phyloP scores from a whole-genome alignment of 257 asterid species.

The Buddleja alternifolia region DNA sequence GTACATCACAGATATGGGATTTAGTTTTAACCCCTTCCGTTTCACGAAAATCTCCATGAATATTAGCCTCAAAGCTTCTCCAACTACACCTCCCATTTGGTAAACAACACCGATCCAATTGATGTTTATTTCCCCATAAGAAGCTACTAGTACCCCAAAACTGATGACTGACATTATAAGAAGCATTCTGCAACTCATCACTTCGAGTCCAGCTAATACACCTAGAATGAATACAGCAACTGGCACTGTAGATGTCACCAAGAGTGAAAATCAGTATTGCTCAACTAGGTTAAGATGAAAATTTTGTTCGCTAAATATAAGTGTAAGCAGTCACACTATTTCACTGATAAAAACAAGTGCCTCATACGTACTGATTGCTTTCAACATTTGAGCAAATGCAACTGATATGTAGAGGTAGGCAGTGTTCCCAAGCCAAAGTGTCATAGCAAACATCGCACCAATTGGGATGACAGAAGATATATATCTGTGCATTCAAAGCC shows the following conservation, averaged over 20 bases:
- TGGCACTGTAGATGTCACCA: conserved; percentile 75
- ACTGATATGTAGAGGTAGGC: conserved; percentile 98
- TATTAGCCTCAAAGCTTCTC: conserved; percentile 95
- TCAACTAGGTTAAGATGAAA: conserved; percentile 13
- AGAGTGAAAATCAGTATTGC: conserved; percentile 16
- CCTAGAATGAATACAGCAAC: conserved; percentile 98
- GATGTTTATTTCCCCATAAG: conserved; percentile 90
- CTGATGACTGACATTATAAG: conserved; percentile 93
- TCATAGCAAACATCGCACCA: conserved; percentile 98
- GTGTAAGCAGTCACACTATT: conserved; percentile 5
- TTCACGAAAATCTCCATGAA: conserved; percentile 95
- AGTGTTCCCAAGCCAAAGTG: conserved; percentile 99
- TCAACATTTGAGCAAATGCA: conserved; percentile 97
- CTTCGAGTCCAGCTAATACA: conserved; percentile 92
- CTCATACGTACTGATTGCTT: conserved; percentile 86
- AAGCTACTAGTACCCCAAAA: conserved; percentile 91
- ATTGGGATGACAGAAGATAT: conserved; percentile 83
- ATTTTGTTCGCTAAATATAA: background rate
- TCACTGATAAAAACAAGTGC: conserved; percentile 6
- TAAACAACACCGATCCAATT: conserved; percentile 97
- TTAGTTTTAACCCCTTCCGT: conserved; percentile 87
- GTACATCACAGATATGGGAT: conserved; percentile 95
- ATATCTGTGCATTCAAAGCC: conserved; percentile 59
- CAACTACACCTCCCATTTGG: conserved; percentile 99
- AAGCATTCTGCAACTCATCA: conserved; percentile 92